Percentiles rank a stretch among this genome's conserved stretches.
Evolutionary conservation across 805 yeast species (phyloP).

Genomic region (Candida gorgasii): DNA sequence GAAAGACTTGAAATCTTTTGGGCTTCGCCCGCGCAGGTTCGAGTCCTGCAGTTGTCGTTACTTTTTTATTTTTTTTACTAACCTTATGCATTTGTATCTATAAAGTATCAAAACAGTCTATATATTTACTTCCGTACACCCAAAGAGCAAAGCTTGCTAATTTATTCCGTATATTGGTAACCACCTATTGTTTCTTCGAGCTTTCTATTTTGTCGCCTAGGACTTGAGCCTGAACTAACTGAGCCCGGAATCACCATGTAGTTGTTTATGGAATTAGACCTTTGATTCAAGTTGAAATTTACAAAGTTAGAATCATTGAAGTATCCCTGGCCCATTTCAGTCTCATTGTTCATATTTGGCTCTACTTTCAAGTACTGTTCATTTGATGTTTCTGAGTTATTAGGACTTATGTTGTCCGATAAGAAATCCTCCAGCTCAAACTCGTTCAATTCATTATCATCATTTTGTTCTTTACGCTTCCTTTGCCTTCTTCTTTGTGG

Average conservation of each 20-base stretch:
- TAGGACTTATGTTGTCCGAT: constrained; percentile 18
- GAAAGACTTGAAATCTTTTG: constrained; percentile 51
- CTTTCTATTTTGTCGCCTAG: constrained; percentile 12
- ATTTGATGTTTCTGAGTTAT: constrained; percentile 10
- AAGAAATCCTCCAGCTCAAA: constrained; percentile 14
- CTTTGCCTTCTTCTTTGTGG: constrained; percentile 14
- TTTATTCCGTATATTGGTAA: too few relatives aligned
- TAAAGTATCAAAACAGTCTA: too few relatives aligned
- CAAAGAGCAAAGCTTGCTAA: too few relatives aligned
- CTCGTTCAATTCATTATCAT: constrained; percentile 2
- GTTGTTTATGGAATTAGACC: constrained; percentile 11
- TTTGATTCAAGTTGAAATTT: constrained; percentile 9
- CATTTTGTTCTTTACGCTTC: neutral
- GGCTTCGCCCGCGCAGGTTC: constrained; percentile 54
- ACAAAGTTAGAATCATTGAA: constrained; percentile 12
- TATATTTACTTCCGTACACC: too few relatives aligned
- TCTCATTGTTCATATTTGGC: neutral
- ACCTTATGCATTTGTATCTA: too few relatives aligned
- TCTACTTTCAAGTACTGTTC: neutral
- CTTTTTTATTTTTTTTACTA: constrained; percentile 17
- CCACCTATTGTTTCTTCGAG: too few relatives aligned
- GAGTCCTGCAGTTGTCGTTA: constrained; percentile 50
- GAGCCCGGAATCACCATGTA: constrained; percentile 11
- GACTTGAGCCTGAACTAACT: neutral
- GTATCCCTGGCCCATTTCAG: constrained; percentile 6